Base-by-base conservation (phyloP, 2,329 filamentous ascomycete species). In the Epicoccum nigrum region DNA sequence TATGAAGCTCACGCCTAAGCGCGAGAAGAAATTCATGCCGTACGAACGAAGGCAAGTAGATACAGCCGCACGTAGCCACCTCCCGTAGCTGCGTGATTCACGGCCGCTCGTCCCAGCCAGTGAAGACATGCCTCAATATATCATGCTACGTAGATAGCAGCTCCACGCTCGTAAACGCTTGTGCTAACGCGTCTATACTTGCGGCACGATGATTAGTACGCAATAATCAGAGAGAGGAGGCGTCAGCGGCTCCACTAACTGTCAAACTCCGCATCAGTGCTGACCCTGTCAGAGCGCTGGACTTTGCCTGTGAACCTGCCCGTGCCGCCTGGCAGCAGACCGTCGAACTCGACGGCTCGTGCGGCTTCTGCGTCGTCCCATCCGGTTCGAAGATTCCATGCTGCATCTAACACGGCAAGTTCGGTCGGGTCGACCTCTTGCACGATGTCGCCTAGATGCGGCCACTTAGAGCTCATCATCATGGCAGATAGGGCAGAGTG, bases 321-420 rank as follows among this genome's bases (percentile, higher is more conserved):
- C 5, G 70, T 75, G 3, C 76, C 77, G 27, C 77, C 76, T 7
- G 66, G 58, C 21, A 70, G 44, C 12, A 61, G 57, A 0, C 74
- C 76, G 60, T 79, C 76, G 51, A 74, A 78, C 54, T 74, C 69
- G 1, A 68, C 67, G 19, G 73, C 76, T 32, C 64, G 62, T 2
- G 69, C 71, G 42, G 67, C 66, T 16, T 66, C 68, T 3, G 16
- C 43, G 31, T 72, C 60, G 1, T 60, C 43, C 72, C 72, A 74
- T 4, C 71, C 70, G 9, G 57, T 53, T 13, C 51, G 62, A 56
- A 69, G 53, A 50, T 56, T 52, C 68, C 63, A 79, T 13, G 45
- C 72, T 20, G 69, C 69, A 55, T 54, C 60, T 50, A 69, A 62
- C 38, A 54, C 64, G 19, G 55, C 68, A 19, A 71, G 45, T 55